Evolutionary conservation across 352 stramenopile genomes (phyloP), one percentile per base, ranked within the genome.

Genomic region (Globisporangium cystogenes): DNA sequence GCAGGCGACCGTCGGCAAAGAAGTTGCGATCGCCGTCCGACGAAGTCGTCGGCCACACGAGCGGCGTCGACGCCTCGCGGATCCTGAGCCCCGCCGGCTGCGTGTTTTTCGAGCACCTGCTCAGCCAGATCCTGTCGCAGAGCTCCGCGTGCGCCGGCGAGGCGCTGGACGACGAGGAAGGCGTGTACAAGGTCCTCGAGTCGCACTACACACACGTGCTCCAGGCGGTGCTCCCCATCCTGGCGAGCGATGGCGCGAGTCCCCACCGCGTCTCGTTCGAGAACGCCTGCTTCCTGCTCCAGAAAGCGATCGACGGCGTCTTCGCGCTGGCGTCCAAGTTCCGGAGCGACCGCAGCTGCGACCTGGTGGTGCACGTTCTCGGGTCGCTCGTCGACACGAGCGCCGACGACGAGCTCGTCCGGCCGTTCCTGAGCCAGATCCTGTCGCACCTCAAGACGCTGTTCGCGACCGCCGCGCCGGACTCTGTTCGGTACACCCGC

Each of bases 41-140:
- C 3, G 53, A 49, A 14, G 39, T 21, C 31, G 33, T 14, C 26
- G 20, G 21, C 21, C 29, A 10, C 16, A 20, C 33, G 12, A 16
- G 33, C 20, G 24, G 15, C n/a, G 31, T 23, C 10, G 21, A 40
- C 7, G 29, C 29, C 6, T 31, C 26, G 15, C 35, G 18, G 7
- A 35, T 35, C n/a, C 36, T 61, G 21, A 61, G 55, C 6, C 21
- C 55, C 6, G 48, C 48, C 5, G 77, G 77, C 2, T 87, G 77
- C 43, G 80, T 90, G 23, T 40, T 90, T 0, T 82, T 87, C 42
- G 80, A 87, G 52, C 77, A 88, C 50, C 48, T 90, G 3, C 48
- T 90, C 20, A 72, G 61, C 20, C 72, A 70, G 45, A 62, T 72
- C 31, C 59, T 82, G 15, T 52, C 69, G 8, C 52, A 67, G 3